These are phyloP conservation scores for Cystobasidium tubakii DNA, from an alignment of 768 basidiomycete genomes.

Conservation along the genomic window DNA sequence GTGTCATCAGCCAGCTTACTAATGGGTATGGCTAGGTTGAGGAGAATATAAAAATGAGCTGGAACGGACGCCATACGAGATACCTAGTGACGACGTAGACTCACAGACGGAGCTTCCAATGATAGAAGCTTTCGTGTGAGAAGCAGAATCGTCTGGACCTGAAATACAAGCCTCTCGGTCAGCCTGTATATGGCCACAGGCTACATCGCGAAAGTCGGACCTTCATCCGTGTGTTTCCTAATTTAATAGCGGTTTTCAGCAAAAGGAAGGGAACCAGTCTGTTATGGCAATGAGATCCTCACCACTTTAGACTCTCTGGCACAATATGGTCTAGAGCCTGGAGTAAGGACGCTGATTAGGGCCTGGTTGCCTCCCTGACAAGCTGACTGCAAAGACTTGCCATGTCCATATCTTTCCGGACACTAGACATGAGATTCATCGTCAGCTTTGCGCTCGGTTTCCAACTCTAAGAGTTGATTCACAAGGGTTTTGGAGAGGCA, in stretches of 20 bases:
- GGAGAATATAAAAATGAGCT: neutral
- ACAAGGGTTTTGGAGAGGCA: neutral
- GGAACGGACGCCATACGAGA: neutral
- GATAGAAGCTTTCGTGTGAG: constrained; percentile 82
- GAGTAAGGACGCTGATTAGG: neutral
- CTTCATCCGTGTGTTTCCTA: constrained; percentile 38
- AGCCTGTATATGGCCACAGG: neutral
- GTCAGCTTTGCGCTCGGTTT: no score
- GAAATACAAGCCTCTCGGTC: neutral
- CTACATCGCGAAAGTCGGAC: neutral
- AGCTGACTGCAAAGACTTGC: neutral
- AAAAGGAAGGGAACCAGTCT: neutral
- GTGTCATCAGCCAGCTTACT: neutral
- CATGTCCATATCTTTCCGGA: constrained; percentile 36
- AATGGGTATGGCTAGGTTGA: constrained; percentile 21
- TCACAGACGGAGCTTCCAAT: constrained; percentile 65
- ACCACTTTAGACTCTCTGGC: constrained; percentile 38
- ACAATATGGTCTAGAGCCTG: constrained; percentile 36
- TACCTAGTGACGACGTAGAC: neutral
- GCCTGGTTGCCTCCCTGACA: neutral
- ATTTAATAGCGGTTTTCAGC: neutral
- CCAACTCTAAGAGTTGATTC: no score
- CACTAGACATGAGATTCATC: neutral
- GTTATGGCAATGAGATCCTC: neutral
- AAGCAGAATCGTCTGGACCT: constrained; percentile 57